Evolutionary conservation across 1,139 yeast genomes (phyloP).

Genomic region (Diutina scorzettiae): DNA sequence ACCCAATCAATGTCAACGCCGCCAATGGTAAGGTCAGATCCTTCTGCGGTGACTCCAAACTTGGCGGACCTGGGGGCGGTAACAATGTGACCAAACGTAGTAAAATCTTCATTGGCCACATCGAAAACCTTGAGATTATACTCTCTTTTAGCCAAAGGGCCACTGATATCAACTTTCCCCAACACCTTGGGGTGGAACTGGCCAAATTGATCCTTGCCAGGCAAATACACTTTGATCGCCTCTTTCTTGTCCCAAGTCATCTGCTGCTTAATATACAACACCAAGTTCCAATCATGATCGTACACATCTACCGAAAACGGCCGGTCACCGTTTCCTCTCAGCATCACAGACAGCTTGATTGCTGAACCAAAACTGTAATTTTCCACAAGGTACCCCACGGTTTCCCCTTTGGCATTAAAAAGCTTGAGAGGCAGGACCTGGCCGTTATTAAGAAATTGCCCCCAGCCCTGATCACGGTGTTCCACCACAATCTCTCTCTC

Average conservation of each 20-base stretch:
- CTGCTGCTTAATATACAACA: slow-evolving; percentile 1
- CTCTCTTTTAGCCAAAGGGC: neutral
- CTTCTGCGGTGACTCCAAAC: neutral
- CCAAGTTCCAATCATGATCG: slow-evolving; percentile 3
- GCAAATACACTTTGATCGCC: slow-evolving; percentile 2
- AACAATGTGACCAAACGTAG: neutral
- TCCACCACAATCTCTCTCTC: neutral
- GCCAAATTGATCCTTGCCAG: slow-evolving; percentile 4
- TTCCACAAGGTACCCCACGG: slow-evolving; percentile 2
- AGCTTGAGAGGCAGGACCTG: neutral
- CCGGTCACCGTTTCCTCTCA: neutral
- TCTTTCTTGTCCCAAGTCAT: slow-evolving; percentile 3
- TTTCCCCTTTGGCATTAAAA: neutral
- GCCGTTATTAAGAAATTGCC: neutral
- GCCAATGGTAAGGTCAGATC: neutral
- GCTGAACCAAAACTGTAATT: neutral
- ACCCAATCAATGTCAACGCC: slow-evolving; percentile 5
- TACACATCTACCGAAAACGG: slow-evolving; percentile 3
- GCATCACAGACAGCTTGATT: neutral
- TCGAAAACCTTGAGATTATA: neutral
- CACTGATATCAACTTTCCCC: slow-evolving; percentile 1
- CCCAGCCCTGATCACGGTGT: slow-evolving; percentile 3
- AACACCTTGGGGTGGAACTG: neutral
- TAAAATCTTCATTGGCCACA: neutral
- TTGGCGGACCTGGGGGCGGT: neutral